Evolutionary conservation across 176 grass and related monocot genomes (phyloP).

Genomic region (Aegilops umbellulata): DNA sequence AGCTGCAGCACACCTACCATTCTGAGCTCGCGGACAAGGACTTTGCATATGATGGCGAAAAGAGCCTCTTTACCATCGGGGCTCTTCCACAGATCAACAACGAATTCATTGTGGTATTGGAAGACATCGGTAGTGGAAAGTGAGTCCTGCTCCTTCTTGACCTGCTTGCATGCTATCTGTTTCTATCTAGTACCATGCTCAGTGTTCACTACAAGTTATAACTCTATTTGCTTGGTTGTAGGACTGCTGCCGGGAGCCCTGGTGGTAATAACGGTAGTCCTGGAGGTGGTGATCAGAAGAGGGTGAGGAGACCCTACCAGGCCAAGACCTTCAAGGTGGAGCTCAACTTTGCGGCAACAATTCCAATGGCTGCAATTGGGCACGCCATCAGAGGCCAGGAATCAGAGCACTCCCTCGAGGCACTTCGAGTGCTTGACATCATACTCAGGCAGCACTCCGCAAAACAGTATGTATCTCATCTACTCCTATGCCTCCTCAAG

Average conservation of each 20-base stretch:
- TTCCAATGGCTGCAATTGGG: slow-evolving; percentile 57
- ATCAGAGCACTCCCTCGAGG: slow-evolving; percentile 57
- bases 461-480: slow-evolving; percentile 50
- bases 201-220: neutral
- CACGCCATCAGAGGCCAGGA: slow-evolving; percentile 55
- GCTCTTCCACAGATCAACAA: slow-evolving; percentile 58
- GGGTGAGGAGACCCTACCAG: slow-evolving; percentile 34
- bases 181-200: neutral
- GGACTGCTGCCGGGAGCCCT: slow-evolving; percentile 44
- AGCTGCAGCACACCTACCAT: slow-evolving; percentile 46
- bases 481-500: neutral
- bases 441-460: slow-evolving; percentile 58
- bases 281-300: slow-evolving; percentile 52
- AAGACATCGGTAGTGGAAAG: slow-evolving; percentile 43
- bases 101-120: slow-evolving; percentile 59
- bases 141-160: slow-evolving; percentile 31
- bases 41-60: slow-evolving; percentile 71
- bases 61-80: slow-evolving; percentile 54
- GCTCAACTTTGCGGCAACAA: slow-evolving; percentile 42
- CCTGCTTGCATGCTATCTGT: neutral
- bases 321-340: slow-evolving; percentile 65
- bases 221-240: slow-evolving; percentile 5
- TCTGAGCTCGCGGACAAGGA: slow-evolving; percentile 56
- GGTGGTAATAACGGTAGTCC: slow-evolving; percentile 41
- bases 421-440: slow-evolving; percentile 59